A percentile compares a stretch with the other conserved stretches of the same genome.
Evolutionary conservation across 176 grass and related monocot species (phyloP).

Genomic region (Zizania latifolia): DNA sequence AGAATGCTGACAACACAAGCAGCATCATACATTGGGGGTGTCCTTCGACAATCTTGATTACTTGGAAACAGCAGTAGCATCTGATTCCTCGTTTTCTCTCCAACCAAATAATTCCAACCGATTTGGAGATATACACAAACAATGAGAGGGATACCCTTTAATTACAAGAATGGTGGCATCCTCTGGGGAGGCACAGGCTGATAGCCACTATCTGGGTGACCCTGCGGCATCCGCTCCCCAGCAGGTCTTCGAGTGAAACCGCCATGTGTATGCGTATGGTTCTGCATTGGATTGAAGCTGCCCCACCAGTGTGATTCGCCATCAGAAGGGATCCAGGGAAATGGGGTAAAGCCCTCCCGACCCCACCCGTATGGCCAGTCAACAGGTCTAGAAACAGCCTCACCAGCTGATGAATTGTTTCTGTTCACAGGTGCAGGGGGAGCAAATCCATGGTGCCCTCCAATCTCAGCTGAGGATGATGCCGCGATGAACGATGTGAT

Average conservation of each 20-base stretch:
- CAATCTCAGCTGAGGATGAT: constrained; percentile 50
- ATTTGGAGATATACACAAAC: constrained; percentile 34
- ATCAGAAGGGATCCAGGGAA: constrained; percentile 59
- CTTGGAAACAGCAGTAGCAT: neutral
- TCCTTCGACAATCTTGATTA: neutral
- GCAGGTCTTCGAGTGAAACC: constrained; percentile 43
- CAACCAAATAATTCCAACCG: constrained; percentile 30
- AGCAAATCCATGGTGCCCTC: constrained; percentile 50
- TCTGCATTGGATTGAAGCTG: constrained; percentile 64
- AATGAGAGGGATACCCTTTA: neutral
- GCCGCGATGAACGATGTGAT: constrained; percentile 65
- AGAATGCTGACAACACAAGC: neutral
- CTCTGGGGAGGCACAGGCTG: constrained; percentile 43
- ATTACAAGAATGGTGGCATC: constrained; percentile 68
- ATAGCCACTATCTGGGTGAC: constrained; percentile 48
- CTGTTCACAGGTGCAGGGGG: constrained; percentile 45
- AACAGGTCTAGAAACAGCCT: constrained; percentile 39
- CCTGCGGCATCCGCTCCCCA: constrained; percentile 38
- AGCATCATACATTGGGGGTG: neutral
- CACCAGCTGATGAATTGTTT: constrained; percentile 36
- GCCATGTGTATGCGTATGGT: constrained; percentile 44
- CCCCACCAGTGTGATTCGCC: constrained; percentile 69
- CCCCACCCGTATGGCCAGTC: constrained; percentile 53
- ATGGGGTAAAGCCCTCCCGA: constrained; percentile 37
- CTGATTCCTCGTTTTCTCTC: neutral